Conservation (phyloP, 78 protist genomes). For the Mastigamoeba balamuthi region DNA sequence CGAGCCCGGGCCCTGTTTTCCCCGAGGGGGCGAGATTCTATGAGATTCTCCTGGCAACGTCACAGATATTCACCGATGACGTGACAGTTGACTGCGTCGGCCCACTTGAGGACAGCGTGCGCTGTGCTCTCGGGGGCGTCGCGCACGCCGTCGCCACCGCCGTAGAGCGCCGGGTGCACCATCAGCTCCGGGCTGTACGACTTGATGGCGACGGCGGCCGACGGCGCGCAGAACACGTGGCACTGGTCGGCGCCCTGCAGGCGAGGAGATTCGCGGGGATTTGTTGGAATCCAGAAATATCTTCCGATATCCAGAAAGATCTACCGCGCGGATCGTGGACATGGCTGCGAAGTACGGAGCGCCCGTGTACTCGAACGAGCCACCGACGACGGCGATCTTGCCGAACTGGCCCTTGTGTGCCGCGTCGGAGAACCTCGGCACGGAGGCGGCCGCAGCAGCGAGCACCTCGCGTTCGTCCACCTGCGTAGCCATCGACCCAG, state of each 20-base stretch:
- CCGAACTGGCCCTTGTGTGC: constrained; percentile 49
- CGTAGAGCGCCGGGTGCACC: constrained; percentile 28
- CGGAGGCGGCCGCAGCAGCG: too few relatives aligned
- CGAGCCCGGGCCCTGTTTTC: background rate
- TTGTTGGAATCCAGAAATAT: background rate
- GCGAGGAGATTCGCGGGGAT: background rate
- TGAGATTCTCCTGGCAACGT: background rate
- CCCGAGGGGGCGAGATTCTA: constrained; percentile 5
- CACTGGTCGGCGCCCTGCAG: constrained; percentile 26
- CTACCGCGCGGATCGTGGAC: background rate
- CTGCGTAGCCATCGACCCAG: too few relatives aligned
- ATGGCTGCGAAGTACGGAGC: constrained; percentile 46
- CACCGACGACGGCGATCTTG: constrained; percentile 29
- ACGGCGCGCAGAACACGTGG: constrained; percentile 12
- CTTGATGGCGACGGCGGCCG: constrained; percentile 45
- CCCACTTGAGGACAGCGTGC: too few relatives aligned
- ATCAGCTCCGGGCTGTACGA: constrained; percentile 42
- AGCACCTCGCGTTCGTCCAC: too few relatives aligned
- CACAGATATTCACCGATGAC: too few relatives aligned
- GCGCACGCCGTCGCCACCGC: background rate
- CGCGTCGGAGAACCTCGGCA: background rate
- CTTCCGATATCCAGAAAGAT: background rate
- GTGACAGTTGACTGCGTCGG: too few relatives aligned
- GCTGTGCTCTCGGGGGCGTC: too few relatives aligned
- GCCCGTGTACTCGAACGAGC: constrained; percentile 46